Evolutionary conservation across 2,329 filamentous ascomycete species (phyloP).

Genomic region (Aspergillus proliferans): DNA sequence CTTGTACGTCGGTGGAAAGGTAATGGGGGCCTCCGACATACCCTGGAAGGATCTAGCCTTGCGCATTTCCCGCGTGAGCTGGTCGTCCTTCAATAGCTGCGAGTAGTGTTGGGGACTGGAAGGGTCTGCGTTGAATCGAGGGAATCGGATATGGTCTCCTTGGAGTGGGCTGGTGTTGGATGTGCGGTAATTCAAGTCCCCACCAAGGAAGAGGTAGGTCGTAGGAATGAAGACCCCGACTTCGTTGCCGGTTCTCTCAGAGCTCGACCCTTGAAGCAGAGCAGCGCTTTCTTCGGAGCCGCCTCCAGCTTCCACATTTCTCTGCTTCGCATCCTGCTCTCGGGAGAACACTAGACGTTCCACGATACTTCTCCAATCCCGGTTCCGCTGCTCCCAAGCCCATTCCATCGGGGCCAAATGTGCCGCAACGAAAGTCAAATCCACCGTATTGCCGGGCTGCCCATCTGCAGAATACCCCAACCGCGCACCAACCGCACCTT

Average conservation of each 20-base stretch:
- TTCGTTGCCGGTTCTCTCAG: slow-evolving; percentile 6
- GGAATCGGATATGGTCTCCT: slow-evolving; percentile 54
- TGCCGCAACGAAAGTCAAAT: slow-evolving; percentile 78
- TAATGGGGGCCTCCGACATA: slow-evolving; percentile 65
- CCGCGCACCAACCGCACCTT: slow-evolving; percentile 79
- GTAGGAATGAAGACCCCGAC: slow-evolving; percentile 62
- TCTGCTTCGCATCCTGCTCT: slow-evolving; percentile 5
- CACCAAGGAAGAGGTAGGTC: slow-evolving; percentile 76
- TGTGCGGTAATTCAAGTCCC: slow-evolving; percentile 94
- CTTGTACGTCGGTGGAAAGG: slow-evolving; percentile 92
- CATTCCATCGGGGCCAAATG: slow-evolving; percentile 87
- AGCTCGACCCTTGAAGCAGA: slow-evolving; percentile 24
- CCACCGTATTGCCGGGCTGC: slow-evolving; percentile 44
- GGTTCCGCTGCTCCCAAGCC: slow-evolving; percentile 67
- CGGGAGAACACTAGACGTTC: slow-evolving; percentile 67
- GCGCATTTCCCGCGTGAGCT: slow-evolving; percentile 65
- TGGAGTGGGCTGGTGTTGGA: slow-evolving; percentile 58
- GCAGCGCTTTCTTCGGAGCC: slow-evolving; percentile 24
- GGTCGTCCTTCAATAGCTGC: slow-evolving; percentile 66
- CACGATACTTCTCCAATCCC: slow-evolving; percentile 82
- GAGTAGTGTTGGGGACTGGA: slow-evolving; percentile 57
- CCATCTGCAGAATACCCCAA: slow-evolving; percentile 50
- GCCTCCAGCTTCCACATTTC: slow-evolving; percentile 30
- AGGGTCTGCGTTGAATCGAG: slow-evolving; percentile 50
- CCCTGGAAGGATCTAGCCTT: slow-evolving; percentile 70